A percentile compares a stretch with the other conserved stretches of the same genome.
phyloP scores from a whole-genome alignment of 768 basidiomycete species.

The Suillus alpinus region DNA sequence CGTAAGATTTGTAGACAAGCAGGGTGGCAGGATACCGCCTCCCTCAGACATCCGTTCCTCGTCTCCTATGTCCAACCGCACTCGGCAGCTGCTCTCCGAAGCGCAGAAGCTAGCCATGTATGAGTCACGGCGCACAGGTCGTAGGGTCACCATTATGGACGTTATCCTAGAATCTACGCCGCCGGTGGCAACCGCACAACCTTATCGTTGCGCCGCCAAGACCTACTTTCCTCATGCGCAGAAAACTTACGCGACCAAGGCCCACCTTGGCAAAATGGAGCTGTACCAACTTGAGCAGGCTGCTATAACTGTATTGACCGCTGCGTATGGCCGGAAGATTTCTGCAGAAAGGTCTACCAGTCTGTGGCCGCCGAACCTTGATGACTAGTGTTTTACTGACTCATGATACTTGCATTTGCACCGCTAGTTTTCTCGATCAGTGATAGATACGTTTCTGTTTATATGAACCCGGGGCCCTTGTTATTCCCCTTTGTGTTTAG shows the following conservation, averaged over 20 bases:
- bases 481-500: not conserved
- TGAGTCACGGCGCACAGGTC: conserved; percentile 29
- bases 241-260: conserved; percentile 25
- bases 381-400: conserved; percentile 10
- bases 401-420: not conserved
- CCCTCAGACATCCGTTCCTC: not conserved
- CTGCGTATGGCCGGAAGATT: conserved; percentile 12
- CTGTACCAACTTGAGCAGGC: conserved; percentile 38
- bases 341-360: conserved; percentile 49
- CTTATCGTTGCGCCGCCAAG: conserved; percentile 7
- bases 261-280: conserved; percentile 28
- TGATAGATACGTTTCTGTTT: not conserved
- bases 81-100: conserved; percentile 23
- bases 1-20: not conserved
- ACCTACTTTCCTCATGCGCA: conserved; percentile 4
- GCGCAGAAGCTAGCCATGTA: conserved; percentile 27
- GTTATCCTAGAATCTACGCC: conserved; percentile 38
- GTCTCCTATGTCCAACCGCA: not conserved
- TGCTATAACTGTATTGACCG: conserved; percentile 18
- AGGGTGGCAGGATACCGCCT: not conserved
- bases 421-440: not conserved
- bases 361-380: conserved; percentile 22
- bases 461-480: not conserved
- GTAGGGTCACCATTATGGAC: conserved; percentile 44
- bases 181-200: conserved; percentile 14